Evolutionary conservation across 306 rosid genomes (phyloP).

Genomic region (Geum urbanum): DNA sequence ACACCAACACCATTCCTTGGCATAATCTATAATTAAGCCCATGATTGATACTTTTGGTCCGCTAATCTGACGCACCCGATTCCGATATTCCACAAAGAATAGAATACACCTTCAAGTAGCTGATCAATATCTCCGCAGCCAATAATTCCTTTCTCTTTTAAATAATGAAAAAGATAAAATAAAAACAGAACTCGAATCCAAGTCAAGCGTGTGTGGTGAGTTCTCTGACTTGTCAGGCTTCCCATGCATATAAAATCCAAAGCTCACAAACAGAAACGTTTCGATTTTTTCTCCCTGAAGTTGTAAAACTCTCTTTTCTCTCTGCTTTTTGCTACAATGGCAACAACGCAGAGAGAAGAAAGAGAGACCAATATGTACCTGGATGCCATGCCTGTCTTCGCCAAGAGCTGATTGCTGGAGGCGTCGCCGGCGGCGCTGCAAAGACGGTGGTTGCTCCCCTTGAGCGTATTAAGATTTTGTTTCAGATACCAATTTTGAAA

Average conservation of each 20-base stretch:
- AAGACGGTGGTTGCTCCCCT: constrained; percentile 85
- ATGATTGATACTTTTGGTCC: neutral
- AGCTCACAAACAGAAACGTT: constrained; percentile 11
- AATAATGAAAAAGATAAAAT: neutral
- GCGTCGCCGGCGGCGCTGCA: constrained; percentile 75
- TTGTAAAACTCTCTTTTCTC: neutral
- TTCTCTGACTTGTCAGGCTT: neutral
- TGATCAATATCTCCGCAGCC: constrained; percentile 3
- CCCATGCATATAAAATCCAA: constrained; percentile 29
- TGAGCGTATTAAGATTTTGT: constrained; percentile 84
- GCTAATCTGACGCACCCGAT: constrained; percentile 4
- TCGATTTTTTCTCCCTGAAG: neutral
- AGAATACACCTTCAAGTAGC: constrained; percentile 16
- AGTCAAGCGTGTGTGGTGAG: neutral
- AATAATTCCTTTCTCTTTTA: neutral
- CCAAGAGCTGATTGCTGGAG: constrained; percentile 88
- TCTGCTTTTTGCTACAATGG: constrained; percentile 30
- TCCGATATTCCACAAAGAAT: neutral
- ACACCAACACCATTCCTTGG: neutral
- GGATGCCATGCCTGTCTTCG: constrained; percentile 61
- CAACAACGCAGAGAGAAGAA: constrained; percentile 35
- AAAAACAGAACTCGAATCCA: neutral
- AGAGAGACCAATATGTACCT: constrained; percentile 27
- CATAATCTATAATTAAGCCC: neutral
- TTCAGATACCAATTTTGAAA: constrained; percentile 47